Conservation (phyloP, 441 rosid genomes). For the Melastoma candidum region DNA sequence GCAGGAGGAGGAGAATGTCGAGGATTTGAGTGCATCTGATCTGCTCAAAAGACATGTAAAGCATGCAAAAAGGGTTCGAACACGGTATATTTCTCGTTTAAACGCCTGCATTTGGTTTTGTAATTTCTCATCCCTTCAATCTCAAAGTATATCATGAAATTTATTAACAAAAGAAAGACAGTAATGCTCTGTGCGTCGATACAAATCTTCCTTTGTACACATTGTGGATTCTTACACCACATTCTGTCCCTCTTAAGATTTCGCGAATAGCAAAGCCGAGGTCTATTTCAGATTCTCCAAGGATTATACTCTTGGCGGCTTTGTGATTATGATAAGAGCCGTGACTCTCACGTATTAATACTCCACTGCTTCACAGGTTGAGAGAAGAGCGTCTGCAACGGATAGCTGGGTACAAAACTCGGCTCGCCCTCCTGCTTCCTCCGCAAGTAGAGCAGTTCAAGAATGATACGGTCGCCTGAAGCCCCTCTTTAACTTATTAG, state of each 20-base stretch:
- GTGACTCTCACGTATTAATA: background rate
- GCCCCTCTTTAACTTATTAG: too few species aligned
- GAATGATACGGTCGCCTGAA: constrained; percentile 34
- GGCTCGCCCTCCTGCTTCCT: constrained; percentile 82
- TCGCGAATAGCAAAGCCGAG: too few species aligned
- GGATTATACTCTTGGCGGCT: too few species aligned
- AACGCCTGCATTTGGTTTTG: background rate
- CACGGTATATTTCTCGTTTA: constrained; percentile 35
- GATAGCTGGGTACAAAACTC: constrained; percentile 71
- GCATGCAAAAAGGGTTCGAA: constrained; percentile 72
- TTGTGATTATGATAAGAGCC: too few species aligned
- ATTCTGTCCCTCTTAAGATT: too few species aligned
- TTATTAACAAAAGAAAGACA: background rate
- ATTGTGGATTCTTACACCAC: too few species aligned
- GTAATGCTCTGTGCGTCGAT: too few species aligned
- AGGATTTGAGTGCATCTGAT: constrained; percentile 46
- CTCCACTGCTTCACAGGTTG: constrained; percentile 25
- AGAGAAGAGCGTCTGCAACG: constrained; percentile 55
- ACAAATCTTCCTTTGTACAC: too few species aligned
- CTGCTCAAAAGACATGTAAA: constrained; percentile 59
- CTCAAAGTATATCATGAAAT: background rate
- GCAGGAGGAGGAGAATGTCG: constrained; percentile 53
- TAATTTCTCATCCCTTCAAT: background rate
- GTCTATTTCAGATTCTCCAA: too few species aligned
- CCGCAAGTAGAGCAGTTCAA: constrained; percentile 55